Conservation (phyloP, 345 rosid species). For the Salix brachista region DNA sequence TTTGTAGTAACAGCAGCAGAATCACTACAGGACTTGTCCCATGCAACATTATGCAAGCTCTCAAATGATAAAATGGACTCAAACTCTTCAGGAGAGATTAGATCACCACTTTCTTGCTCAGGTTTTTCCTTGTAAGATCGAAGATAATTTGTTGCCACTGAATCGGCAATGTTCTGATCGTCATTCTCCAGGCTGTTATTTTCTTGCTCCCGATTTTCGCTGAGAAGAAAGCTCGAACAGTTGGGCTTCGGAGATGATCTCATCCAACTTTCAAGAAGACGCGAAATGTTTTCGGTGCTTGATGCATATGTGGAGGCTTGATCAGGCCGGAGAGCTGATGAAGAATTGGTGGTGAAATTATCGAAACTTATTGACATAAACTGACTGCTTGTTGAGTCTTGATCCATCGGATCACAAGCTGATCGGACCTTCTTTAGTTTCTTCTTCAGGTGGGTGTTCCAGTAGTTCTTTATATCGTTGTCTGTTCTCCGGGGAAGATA, state of each 20-base stretch:
- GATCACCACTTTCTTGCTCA: slow-evolving; percentile 38
- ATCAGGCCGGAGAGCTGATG: slow-evolving; percentile 10
- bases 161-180: slow-evolving; percentile 8
- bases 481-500: slow-evolving; percentile 95
- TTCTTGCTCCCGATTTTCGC: not conserved
- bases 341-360: slow-evolving; percentile 18
- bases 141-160: slow-evolving; percentile 14
- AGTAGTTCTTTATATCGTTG: slow-evolving; percentile 94
- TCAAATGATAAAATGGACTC: slow-evolving; percentile 57
- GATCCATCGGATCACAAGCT: slow-evolving; percentile 31
- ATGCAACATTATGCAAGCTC: slow-evolving; percentile 38
- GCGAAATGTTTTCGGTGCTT: slow-evolving; percentile 85
- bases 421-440: slow-evolving; percentile 72
- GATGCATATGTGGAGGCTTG: slow-evolving; percentile 64
- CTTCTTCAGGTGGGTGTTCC: slow-evolving; percentile 99
- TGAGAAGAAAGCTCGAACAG: not conserved
- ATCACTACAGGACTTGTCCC: slow-evolving; percentile 39
- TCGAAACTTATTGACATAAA: slow-evolving; percentile 24
- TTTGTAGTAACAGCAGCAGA: slow-evolving; percentile 17
- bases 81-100: slow-evolving; percentile 48
- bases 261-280: slow-evolving; percentile 92
- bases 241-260: slow-evolving; percentile 52
- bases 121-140: slow-evolving; percentile 28
- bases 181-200: not conserved
- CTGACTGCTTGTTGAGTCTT: slow-evolving; percentile 19